Percentiles rank a stretch among this genome's conserved stretches.
Conservation (phyloP, 2,329 filamentous ascomycete genomes). For the Xylaria sp. region DNA sequence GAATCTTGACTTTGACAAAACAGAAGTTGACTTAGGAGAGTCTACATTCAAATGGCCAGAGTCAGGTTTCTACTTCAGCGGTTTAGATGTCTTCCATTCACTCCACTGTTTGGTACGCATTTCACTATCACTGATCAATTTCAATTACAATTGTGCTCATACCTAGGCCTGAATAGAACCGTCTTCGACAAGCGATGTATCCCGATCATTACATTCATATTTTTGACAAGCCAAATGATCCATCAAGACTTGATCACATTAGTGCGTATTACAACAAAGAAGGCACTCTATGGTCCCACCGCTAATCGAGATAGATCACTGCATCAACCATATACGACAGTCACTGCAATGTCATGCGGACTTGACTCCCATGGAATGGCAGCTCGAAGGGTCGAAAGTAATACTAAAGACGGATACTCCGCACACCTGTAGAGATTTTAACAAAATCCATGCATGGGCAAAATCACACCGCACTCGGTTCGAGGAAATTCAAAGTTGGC, state of each 20-base stretch:
- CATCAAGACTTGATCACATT: slow-evolving; percentile 26
- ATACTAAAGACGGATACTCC: slow-evolving; percentile 25
- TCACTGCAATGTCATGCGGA: slow-evolving; percentile 31
- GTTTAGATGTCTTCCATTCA: slow-evolving; percentile 31
- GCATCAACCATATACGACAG: slow-evolving; percentile 32
- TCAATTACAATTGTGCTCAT: background rate
- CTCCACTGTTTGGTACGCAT: slow-evolving; percentile 27
- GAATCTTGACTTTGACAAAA: slow-evolving; percentile 20
- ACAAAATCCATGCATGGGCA: slow-evolving; percentile 31
- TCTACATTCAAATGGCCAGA: slow-evolving; percentile 29
- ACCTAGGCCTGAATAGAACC: slow-evolving; percentile 8
- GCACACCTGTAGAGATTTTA: slow-evolving; percentile 30
- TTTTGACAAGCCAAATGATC: slow-evolving; percentile 19
- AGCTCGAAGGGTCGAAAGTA: slow-evolving; percentile 14
- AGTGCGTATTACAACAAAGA: slow-evolving; percentile 9
- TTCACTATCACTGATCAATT: background rate
- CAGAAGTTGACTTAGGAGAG: slow-evolving; percentile 10
- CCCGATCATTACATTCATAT: slow-evolving; percentile 25
- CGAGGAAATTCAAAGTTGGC: slow-evolving; percentile 8
- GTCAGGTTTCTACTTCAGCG: slow-evolving; percentile 29
- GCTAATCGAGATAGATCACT: slow-evolving; percentile 20
- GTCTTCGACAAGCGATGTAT: slow-evolving; percentile 30
- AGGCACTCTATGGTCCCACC: background rate
- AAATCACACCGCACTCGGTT: slow-evolving; percentile 3
- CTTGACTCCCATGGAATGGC: slow-evolving; percentile 32